phyloP scores from a whole-genome alignment of 768 basidiomycete species.

The Clitopilus hobsonii region DNA sequence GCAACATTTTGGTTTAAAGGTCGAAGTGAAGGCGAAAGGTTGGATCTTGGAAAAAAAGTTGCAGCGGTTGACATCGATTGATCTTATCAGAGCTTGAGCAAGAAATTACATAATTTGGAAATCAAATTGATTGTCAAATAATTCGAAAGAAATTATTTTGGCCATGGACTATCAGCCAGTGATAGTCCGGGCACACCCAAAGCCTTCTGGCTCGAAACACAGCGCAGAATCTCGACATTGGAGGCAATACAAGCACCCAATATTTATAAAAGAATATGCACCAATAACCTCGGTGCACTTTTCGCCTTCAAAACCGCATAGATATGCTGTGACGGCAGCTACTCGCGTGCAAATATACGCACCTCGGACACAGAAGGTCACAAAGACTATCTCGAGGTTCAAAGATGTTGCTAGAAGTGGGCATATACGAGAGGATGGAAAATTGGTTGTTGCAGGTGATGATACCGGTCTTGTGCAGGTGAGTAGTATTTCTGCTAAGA shows the following conservation, averaged over 20 bases:
- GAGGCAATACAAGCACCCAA: constrained; percentile 83
- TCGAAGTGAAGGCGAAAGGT: not conserved
- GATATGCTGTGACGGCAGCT: constrained; percentile 94
- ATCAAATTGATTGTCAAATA: no score
- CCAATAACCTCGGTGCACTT: constrained; percentile 95
- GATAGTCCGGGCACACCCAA: constrained; percentile 57
- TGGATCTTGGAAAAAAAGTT: constrained; percentile 5
- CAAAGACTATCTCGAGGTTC: constrained; percentile 94
- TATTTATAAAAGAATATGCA: constrained; percentile 96
- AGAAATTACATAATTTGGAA: no score
- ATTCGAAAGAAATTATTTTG: constrained; percentile 14
- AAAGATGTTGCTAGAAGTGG: constrained; percentile 93
- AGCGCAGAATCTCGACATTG: constrained; percentile 77
- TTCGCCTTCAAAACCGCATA: constrained; percentile 79
- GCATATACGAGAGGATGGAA: constrained; percentile 87
- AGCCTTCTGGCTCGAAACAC: constrained; percentile 50
- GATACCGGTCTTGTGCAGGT: constrained; percentile 89
- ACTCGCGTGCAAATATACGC: constrained; percentile 94
- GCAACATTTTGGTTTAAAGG: constrained; percentile 49
- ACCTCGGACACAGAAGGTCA: constrained; percentile 92
- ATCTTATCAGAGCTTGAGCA: constrained; percentile 23
- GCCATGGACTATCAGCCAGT: constrained; percentile 81
- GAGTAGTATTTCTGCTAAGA: constrained; percentile 6
- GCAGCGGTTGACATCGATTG: constrained; percentile 26
- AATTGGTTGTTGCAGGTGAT: constrained; percentile 91